phyloP scores from a whole-genome alignment of 768 basidiomycete genomes.

The Austroboletus festivus region DNA sequence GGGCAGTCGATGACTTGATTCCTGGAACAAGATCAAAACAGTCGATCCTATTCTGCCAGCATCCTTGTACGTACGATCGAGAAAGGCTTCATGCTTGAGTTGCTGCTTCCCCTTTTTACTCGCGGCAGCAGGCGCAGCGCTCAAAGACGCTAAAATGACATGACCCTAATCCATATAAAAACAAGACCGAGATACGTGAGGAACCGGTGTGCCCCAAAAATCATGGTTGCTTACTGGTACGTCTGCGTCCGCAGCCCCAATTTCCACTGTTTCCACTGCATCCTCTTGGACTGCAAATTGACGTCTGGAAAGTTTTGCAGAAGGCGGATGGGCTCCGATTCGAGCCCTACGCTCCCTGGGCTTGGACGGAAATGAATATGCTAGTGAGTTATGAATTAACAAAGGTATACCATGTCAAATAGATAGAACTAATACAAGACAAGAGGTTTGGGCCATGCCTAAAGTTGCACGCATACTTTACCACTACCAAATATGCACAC shows the following conservation, averaged over 20 bases:
- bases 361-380: constrained; percentile 23
- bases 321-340: constrained; percentile 45
- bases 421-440: not conserved
- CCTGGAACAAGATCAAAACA: constrained; percentile 30
- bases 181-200: not conserved
- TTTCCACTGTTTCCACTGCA: constrained; percentile 45
- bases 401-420: constrained; percentile 20
- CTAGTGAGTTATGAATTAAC: not conserved
- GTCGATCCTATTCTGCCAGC: not conserved
- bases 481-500: no score
- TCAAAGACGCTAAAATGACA: constrained; percentile 41
- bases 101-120: constrained; percentile 70
- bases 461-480: no score
- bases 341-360: constrained; percentile 41
- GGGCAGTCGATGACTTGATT: constrained; percentile 46
- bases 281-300: constrained; percentile 49
- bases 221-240: constrained; percentile 37
- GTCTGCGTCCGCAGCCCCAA: constrained; percentile 38
- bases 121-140: constrained; percentile 24
- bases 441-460: not conserved
- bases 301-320: constrained; percentile 48
- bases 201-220: not conserved
- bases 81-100: constrained; percentile 63
- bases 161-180: constrained; percentile 34
- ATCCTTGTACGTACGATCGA: constrained; percentile 49